Conservation (phyloP, 257 asterid species). For the Datura wrightii region DNA sequence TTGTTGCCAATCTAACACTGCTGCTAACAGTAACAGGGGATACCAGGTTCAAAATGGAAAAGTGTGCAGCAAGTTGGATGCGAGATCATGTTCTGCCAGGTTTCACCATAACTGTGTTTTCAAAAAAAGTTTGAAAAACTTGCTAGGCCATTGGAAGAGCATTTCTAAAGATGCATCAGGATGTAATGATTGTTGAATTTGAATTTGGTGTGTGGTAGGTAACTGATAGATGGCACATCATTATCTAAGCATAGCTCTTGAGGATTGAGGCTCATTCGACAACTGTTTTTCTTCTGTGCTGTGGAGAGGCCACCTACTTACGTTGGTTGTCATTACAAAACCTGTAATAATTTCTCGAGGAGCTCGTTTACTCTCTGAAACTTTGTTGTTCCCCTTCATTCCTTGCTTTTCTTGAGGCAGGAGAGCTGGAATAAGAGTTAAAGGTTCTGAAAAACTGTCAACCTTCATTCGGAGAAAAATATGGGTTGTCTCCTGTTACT, state of each 20-base stretch:
- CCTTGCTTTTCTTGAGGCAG: no score
- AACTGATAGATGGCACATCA: not conserved
- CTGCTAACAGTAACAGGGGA: not conserved
- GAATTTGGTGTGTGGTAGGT: not conserved
- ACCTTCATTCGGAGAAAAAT: no score
- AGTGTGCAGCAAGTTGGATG: not conserved
- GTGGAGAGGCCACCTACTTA: not conserved
- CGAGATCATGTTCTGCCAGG: not conserved
- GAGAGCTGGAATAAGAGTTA: no score
- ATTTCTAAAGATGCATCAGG: not conserved
- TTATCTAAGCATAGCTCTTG: not conserved
- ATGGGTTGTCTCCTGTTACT: no score
- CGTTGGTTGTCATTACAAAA: not conserved
- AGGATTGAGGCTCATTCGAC: not conserved
- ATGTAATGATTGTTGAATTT: not conserved
- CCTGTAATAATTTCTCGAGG: not conserved
- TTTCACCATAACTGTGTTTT: not conserved
- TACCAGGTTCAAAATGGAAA: slow-evolving; percentile 4
- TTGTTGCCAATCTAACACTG: not conserved
- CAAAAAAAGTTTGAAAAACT: not conserved
- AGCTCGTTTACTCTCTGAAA: no score
- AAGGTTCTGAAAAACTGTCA: no score
- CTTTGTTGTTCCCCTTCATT: no score
- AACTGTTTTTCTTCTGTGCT: not conserved
- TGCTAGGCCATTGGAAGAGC: not conserved